A percentile compares a stretch with the other conserved stretches of the same genome.
Evolutionary conservation across 2,329 filamentous ascomycete genomes (phyloP).

Genomic region (Fusarium buxicola): DNA sequence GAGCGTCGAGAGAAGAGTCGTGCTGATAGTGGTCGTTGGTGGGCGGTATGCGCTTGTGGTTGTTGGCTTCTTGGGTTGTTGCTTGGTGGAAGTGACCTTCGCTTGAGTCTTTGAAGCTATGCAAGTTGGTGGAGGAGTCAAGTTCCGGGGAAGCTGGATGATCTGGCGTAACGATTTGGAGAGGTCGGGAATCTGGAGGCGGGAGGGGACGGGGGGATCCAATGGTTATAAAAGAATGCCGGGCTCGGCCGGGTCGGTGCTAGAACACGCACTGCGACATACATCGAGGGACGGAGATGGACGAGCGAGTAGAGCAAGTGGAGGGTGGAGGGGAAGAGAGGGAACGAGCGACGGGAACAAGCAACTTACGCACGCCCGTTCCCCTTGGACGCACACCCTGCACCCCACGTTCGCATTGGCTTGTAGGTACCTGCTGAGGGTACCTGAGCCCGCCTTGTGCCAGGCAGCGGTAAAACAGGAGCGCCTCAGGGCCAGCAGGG

Average conservation of each 20-base stretch:
- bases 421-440: conserved; percentile 44
- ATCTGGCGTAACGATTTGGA: conserved; percentile 43
- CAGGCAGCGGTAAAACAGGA: conserved; percentile 45
- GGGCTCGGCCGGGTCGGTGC: conserved; percentile 50
- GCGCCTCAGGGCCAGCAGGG: conserved; percentile 27
- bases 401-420: conserved; percentile 34
- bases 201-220: conserved; percentile 47
- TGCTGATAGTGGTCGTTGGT: conserved; percentile 21
- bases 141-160: conserved; percentile 43
- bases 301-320: conserved; percentile 39
- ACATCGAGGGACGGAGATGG: conserved; percentile 33
- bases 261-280: conserved; percentile 39
- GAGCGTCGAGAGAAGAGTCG: conserved; percentile 18
- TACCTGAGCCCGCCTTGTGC: conserved; percentile 39
- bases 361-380: conserved; percentile 12
- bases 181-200: conserved; percentile 42
- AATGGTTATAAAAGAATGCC: conserved; percentile 49
- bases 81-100: conserved; percentile 14
- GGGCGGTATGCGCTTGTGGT: not conserved
- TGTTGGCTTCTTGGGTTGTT: conserved; percentile 8
- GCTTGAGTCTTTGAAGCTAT: conserved; percentile 17
- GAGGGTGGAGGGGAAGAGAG: conserved; percentile 37
- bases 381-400: conserved; percentile 8
- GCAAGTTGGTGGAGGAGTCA: conserved; percentile 34
- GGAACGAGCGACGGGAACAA: conserved; percentile 39